A percentile compares a stretch with the other conserved stretches of the same genome.
Evolutionary conservation across 192 early-diverging fungal species (phyloP).

Genomic region (Funneliformis geosporum): DNA sequence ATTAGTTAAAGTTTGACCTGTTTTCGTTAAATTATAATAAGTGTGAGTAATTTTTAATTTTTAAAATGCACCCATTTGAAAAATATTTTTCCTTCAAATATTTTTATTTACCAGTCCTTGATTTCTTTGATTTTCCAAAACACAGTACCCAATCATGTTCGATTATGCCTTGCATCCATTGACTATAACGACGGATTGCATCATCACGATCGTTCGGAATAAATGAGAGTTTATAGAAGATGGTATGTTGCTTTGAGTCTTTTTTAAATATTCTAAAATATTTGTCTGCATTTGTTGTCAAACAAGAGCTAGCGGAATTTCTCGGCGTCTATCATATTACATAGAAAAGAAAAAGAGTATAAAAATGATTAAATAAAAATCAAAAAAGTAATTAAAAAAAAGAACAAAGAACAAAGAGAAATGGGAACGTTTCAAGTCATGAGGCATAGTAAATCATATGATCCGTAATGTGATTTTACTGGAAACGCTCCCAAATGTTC

Average conservation of each 20-base stretch:
- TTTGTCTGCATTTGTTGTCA: constrained; percentile 77
- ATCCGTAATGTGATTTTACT: too few relatives aligned
- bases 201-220: constrained; percentile 78
- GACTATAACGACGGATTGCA: constrained; percentile 65
- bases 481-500: too few relatives aligned
- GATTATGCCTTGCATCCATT: constrained; percentile 72
- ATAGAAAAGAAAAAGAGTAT: constrained; percentile 9
- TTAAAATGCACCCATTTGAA: too few relatives aligned
- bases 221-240: constrained; percentile 79
- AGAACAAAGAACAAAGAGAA: not conserved
- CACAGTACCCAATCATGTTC: constrained; percentile 84
- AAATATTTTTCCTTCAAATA: not conserved
- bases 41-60: not conserved
- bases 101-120: constrained; percentile 11
- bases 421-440: too few relatives aligned
- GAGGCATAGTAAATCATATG: too few relatives aligned
- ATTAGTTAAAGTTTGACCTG: constrained; percentile 15
- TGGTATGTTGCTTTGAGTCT: constrained; percentile 56
- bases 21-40: not conserved
- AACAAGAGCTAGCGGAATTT: constrained; percentile 74
- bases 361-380: not conserved
- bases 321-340: constrained; percentile 59
- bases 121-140: constrained; percentile 64
- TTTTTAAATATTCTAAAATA: constrained; percentile 76
- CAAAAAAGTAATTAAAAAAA: not conserved